Evolutionary conservation across 2,329 filamentous ascomycete species (phyloP).

Genomic region (Aspergillus udagawae): DNA sequence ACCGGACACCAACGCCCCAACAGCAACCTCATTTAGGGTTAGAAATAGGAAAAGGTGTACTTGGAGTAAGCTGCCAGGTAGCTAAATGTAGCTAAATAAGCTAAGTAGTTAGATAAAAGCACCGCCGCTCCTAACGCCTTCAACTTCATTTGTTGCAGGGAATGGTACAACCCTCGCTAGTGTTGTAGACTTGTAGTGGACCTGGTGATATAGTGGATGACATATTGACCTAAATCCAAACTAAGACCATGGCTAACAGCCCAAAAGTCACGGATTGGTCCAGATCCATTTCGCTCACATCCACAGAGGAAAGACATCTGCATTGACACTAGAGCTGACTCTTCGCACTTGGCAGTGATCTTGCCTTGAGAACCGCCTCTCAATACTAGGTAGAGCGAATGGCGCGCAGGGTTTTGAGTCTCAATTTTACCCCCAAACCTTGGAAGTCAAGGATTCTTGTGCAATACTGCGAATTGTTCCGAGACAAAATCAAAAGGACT

Average conservation of each 20-base stretch:
- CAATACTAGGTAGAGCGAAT: background rate
- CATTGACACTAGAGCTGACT: background rate
- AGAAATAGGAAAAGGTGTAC: background rate
- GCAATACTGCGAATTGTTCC: background rate
- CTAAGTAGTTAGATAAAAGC: background rate
- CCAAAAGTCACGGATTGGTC: background rate
- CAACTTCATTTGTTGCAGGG: background rate
- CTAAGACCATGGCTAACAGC: background rate
- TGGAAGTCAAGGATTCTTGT: background rate
- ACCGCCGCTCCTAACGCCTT: background rate
- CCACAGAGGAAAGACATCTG: background rate
- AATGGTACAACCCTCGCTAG: background rate
- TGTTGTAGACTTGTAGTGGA: background rate
- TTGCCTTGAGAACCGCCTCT: background rate
- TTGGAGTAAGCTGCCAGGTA: background rate
- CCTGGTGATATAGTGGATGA: background rate
- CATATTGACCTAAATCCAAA: background rate
- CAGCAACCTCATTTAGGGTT: background rate
- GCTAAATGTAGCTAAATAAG: background rate
- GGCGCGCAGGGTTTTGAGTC: background rate
- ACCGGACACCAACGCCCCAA: background rate
- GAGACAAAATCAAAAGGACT: background rate
- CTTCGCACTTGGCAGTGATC: background rate
- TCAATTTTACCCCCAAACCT: background rate
- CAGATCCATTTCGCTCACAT: background rate